Percentiles rank a stretch among this genome's conserved stretches.
Conservation (phyloP, 139 green algal species). For the Coccomyxa sp. region DNA sequence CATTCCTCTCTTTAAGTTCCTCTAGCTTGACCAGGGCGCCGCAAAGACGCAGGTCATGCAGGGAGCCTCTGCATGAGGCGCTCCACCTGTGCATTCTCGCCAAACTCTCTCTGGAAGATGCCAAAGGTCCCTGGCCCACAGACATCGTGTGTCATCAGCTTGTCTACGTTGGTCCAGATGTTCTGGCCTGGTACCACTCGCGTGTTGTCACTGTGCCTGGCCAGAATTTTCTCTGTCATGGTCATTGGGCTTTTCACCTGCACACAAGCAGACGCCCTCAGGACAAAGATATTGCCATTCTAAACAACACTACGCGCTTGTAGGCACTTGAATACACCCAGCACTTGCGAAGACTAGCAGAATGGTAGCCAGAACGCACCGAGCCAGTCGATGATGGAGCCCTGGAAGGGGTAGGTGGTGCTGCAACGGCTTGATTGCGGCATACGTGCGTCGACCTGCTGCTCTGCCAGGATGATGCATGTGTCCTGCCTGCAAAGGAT, state of each 20-base stretch:
- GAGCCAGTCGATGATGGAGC: slow-evolving; percentile 14
- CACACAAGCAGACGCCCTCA: no score
- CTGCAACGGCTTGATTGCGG: not conserved
- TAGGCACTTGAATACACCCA: no score
- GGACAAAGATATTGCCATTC: no score
- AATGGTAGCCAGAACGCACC: no score
- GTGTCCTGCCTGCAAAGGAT: not conserved
- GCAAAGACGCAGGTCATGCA: no score
- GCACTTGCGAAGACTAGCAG: no score
- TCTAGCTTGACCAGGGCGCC: not conserved
- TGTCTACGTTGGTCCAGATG: slow-evolving; percentile 91
- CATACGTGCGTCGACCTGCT: not conserved
- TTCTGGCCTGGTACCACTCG: slow-evolving; percentile 81
- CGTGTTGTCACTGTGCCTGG: slow-evolving; percentile 64
- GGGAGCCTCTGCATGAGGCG: not conserved
- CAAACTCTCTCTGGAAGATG: slow-evolving; percentile 95
- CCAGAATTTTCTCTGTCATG: slow-evolving; percentile 95
- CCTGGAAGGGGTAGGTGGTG: slow-evolving; percentile 9
- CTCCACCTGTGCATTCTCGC: slow-evolving; percentile 70
- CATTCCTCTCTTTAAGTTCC: no score
- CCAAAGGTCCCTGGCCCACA: slow-evolving; percentile 92
- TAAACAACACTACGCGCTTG: no score
- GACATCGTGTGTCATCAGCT: slow-evolving; percentile 95
- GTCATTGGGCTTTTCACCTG: slow-evolving; percentile 91
- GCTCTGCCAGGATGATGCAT: not conserved